Base-by-base conservation (phyloP, 441 rosid species). In the Croton laevigatus region DNA sequence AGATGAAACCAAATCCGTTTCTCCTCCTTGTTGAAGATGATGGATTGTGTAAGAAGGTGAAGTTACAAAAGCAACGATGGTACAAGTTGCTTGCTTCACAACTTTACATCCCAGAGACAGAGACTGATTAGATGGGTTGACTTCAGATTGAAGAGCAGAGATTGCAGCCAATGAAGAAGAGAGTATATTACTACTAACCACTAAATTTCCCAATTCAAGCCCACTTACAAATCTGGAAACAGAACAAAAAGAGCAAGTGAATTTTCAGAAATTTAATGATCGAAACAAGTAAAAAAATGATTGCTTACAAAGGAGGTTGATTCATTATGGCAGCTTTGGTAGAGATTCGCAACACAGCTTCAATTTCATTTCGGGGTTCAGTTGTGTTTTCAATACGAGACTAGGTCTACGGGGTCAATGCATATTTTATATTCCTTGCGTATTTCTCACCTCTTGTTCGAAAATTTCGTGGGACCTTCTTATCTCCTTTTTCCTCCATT, bases 181-280 rank as follows among this genome's bases (percentile, higher is more conserved):
- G 71, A 88, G 75, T 42, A 90, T 57, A 64, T 71, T 86, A 7
- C 94, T 84, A 77, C 74, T 79, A 70, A 83, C 78, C 74, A 71
- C 69, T 27, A 87, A 78, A 74, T 79, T 85, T 52, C 88, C 92
- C 51, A 49, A 14, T 36, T 75, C 66, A 61, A 64, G 12, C 23
- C 79, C 65, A 59, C 70, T 66, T 65, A 40, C 36, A 44, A 59
- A 77, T 74, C 70, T 44, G 86, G 66, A 54, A 62, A 42, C n/a
- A 76, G 10, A 74, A 62, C 38, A 81, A 6, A 45, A 4, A 16
- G 19, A 45, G 19, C 1, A 46, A 1, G 27, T n/a, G 22, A 53
- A 53, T 11, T 53, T 53, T 53, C 2, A 52, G 57, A 19, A 19
- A 8, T 52, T 36, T 17, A 17, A 16, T 48, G 52, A 17, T 48